phyloP scores from a whole-genome alignment of 208 protist genomes.

The Trypanosoma cruzi region DNA sequence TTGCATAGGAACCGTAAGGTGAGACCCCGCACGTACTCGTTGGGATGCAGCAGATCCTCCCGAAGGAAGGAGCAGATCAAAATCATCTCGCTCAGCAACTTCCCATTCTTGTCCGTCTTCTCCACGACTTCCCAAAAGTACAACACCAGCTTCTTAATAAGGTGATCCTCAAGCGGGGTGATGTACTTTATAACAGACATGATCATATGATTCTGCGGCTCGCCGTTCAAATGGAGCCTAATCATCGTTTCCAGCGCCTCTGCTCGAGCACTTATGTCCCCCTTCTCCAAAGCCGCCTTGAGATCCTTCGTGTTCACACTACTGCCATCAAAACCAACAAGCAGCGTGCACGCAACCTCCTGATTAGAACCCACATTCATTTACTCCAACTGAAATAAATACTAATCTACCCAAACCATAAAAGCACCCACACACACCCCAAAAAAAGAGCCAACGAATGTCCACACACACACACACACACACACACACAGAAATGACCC shows the following conservation, averaged over 20 bases:
- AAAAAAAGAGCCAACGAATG: no score
- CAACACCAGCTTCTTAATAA: conserved; percentile 98
- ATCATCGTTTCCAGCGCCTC: conserved; percentile 94
- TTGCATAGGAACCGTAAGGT: conserved; percentile 98
- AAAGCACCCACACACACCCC: no score
- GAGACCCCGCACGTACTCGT: conserved; percentile 98
- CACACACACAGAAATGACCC: no score
- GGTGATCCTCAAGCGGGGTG: conserved; percentile 91
- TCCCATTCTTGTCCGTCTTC: conserved; percentile 95
- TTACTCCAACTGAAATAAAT: no score
- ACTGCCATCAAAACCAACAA: conserved; percentile 45
- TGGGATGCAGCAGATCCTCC: conserved; percentile 97
- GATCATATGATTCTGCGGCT: conserved; percentile 96
- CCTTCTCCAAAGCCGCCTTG: conserved; percentile 90
- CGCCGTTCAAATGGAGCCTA: conserved; percentile 94
- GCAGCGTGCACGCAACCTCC: conserved; percentile 75
- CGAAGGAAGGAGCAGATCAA: conserved; percentile 97
- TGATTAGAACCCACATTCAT: conserved; percentile 32
- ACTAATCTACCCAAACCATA: no score
- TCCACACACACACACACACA: no score
- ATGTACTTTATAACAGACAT: conserved; percentile 98
- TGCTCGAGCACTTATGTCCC: conserved; percentile 75
- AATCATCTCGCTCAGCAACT: conserved; percentile 97
- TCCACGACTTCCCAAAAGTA: conserved; percentile 98
- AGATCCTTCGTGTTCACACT: conserved; percentile 80